A percentile compares a stretch with the other conserved stretches of the same genome.
Evolutionary conservation across 495 filamentous ascomycete species (phyloP).

Genomic region (Trichocladium uniseriatum): DNA sequence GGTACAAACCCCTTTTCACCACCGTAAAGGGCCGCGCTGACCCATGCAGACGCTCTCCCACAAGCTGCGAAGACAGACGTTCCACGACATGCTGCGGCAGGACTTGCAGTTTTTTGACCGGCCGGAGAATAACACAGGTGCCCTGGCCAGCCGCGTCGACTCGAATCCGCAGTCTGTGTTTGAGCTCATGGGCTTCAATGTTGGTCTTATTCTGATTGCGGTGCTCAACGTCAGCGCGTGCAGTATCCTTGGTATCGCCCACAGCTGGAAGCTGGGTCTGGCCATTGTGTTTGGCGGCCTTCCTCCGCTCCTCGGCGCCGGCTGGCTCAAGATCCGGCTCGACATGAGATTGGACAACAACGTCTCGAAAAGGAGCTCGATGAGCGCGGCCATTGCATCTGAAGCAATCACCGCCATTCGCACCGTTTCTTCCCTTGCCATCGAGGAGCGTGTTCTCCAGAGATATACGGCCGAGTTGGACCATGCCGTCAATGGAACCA

Average conservation of each 20-base stretch:
- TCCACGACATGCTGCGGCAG: constrained; percentile 79
- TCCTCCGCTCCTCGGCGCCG: constrained; percentile 67
- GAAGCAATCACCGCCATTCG: constrained; percentile 87
- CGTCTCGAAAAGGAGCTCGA: constrained; percentile 37
- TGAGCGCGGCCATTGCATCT: constrained; percentile 68
- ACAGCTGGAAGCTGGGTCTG: constrained; percentile 87
- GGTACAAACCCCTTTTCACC: neutral
- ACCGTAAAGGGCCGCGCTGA: neutral
- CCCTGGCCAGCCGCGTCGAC: constrained; percentile 53
- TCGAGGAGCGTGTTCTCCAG: constrained; percentile 65
- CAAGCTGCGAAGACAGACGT: constrained; percentile 62
- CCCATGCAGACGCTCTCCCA: constrained; percentile 48
- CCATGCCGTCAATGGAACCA: constrained; percentile 48
- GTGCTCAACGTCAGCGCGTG: constrained; percentile 63
- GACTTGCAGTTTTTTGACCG: constrained; percentile 79
- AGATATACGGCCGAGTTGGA: constrained; percentile 61
- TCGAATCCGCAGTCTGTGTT: constrained; percentile 58
- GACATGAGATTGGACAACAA: constrained; percentile 58
- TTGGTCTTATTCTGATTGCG: constrained; percentile 71
- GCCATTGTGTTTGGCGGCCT: constrained; percentile 62
- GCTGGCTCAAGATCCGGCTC: constrained; percentile 82
- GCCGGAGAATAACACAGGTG: constrained; percentile 73
- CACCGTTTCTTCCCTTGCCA: constrained; percentile 82
- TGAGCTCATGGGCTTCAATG: constrained; percentile 75
- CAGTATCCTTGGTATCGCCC: constrained; percentile 52